Conservation (phyloP, 371 early-diverging fungal species). For the Rhizopus sp. region DNA sequence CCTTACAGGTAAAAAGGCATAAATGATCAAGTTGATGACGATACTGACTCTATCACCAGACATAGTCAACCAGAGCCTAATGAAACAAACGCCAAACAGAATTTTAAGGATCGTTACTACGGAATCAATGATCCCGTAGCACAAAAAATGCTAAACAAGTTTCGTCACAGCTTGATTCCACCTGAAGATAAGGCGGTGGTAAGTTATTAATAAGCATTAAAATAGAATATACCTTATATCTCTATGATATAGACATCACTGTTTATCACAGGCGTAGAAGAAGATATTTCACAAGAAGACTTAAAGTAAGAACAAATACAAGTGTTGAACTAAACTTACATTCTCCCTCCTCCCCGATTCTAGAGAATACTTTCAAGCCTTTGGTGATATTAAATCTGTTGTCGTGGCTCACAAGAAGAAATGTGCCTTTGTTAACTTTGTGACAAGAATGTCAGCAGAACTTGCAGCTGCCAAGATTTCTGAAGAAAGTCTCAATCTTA, state of each 20-base stretch:
- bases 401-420: constrained; percentile 74
- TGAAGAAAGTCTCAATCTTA: constrained; percentile 50
- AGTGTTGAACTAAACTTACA: not conserved
- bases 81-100: constrained; percentile 79
- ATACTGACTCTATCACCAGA: constrained; percentile 32
- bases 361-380: constrained; percentile 75
- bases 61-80: constrained; percentile 88
- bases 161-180: constrained; percentile 50
- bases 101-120: constrained; percentile 90
- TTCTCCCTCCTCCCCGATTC: not conserved
- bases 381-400: constrained; percentile 91
- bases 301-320: constrained; percentile 46
- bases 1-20: constrained; percentile 67
- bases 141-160: constrained; percentile 71
- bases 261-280: constrained; percentile 76
- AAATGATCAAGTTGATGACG: not conserved
- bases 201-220: constrained; percentile 17
- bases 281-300: constrained; percentile 69
- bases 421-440: constrained; percentile 91
- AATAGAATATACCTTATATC: not conserved
- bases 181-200: constrained; percentile 74
- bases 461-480: constrained; percentile 64
- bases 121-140: constrained; percentile 97
- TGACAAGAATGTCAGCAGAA: constrained; percentile 76
- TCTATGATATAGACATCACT: constrained; percentile 63